Conservation (phyloP, 352 stramenopile species). For the Pythium sukuiense region DNA sequence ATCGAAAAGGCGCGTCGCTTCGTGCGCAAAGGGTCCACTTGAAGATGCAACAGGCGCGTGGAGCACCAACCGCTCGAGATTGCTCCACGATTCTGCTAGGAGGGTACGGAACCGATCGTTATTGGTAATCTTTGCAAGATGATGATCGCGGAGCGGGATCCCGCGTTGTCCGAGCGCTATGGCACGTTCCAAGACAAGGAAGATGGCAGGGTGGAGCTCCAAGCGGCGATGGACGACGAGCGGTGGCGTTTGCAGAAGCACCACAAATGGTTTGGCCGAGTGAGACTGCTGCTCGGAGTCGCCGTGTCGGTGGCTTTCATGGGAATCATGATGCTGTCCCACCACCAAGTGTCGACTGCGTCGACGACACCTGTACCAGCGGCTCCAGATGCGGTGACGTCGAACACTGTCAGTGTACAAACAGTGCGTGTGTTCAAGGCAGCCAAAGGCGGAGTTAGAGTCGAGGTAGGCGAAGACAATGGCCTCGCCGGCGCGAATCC, state of each 20-base stretch:
- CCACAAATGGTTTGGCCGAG: slow-evolving; percentile 17
- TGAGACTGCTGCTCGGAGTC: slow-evolving; percentile 14
- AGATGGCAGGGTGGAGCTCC: slow-evolving; percentile 9
- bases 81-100: neutral
- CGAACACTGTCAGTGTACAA: slow-evolving; percentile 7
- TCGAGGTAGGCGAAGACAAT: slow-evolving; percentile 3
- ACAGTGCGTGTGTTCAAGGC: slow-evolving; percentile 14
- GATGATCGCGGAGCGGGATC: slow-evolving; percentile 18
- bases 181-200: slow-evolving; percentile 27
- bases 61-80: neutral
- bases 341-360: neutral
- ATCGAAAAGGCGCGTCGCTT: slow-evolving; percentile 8
- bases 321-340: slow-evolving; percentile 13
- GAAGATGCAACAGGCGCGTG: neutral
- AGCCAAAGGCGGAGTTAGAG: slow-evolving; percentile 1
- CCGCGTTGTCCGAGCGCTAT: slow-evolving; percentile 25
- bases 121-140: neutral
- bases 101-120: neutral
- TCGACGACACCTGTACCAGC: neutral
- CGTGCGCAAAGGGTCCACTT: neutral
- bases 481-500: neutral
- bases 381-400: neutral
- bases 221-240: slow-evolving; percentile 21
- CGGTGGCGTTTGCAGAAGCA: slow-evolving; percentile 23
- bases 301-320: slow-evolving; percentile 3